Evolutionary conservation across 441 rosid species (phyloP), one percentile per base, ranked within the genome.

Genomic region (Mallotus japonicus): DNA sequence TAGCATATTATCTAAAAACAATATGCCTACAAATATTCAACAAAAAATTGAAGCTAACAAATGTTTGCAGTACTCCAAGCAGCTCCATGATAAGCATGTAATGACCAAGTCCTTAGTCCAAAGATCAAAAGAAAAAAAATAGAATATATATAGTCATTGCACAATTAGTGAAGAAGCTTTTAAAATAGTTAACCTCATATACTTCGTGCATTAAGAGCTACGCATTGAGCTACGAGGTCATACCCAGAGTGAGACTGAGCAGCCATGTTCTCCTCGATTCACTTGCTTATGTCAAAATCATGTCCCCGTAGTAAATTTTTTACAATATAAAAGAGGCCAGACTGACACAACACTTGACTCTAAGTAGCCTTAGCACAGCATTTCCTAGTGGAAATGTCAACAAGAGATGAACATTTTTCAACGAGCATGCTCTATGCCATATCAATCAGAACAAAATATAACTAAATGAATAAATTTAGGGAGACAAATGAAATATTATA

Each of bases 341-440:
- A 64, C 32, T 24, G 3, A 64, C 28, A 64, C 20, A 61, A 28
- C 28, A 13, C 9, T 57, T 47, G 49, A 54, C 15, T 55, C 42
- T 8, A 20, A 22, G 53, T 15, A 64, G 51, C 54, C 55, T 47
- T 15, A 54, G 16, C 16, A 5, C 34, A 51, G 54, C 15, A n/a
- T 57, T n/a, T 73, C 63, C 61, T 19, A 50, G 22, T 7, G 16
- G 8, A 9, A 60, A n/a, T 22, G 47, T 22, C 16, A 34, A 19
- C 53, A 67, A 62, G 65, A 75, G 60, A 59, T 53, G 20, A 61
- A 60, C 71, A 66, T 57, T 66, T 77, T 47, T 44, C 8, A 12
- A 22, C 37, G 34, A 24, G 51, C 61, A 54, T 37, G 15, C 69
- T 56, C 13, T 32, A 20, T 4, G 32, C 42, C 61, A 58, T 47